Evolutionary conservation across 345 rosid species (phyloP), one percentile per base, ranked within the genome.

Genomic region (Moringa oleifera): DNA sequence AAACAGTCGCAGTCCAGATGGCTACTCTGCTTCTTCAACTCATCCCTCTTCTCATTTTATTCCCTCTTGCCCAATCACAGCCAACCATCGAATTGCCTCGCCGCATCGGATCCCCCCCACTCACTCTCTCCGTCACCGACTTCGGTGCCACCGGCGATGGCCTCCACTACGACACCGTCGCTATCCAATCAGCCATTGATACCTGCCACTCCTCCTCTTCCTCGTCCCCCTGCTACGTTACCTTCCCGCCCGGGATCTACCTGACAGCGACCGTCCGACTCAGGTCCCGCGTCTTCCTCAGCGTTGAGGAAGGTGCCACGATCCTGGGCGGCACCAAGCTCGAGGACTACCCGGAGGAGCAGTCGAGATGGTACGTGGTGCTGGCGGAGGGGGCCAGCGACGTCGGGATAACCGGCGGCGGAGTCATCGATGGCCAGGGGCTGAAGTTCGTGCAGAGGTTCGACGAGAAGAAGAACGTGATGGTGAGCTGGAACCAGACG

Each of bases 61-160:
- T 66, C 16, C 68, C 52, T 33, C 63, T 63, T 4, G 0, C 47
- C 73, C 85, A 77, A 72, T 81, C 83, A 23, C 52, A 0, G 3
- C 63, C 67, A 22, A 19, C 58, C 49, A 59, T 71, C 57, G 54
- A 59, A 55, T 76, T 68, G 55, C 77, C 68, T 49, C 31, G 60
- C 64, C 67, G 51, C 33, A 21, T 20, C 55, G 12, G 12, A 41
- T 5, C 47, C 23, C 18, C 10, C 17, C 28, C 77, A 0, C 25
- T 61, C 10, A 8, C 70, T 2, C 53, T 79, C 61, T 79, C 78
- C 72, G 89, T 89, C 65, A 53, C 62, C 20, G 89, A 87, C 75
- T 92, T 78, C 81, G 97, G 98, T 20, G 97, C 97, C 62, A 70
- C 54, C 77, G 98, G 94, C 54, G 87, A 90, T 63, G 96, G 98